Evolutionary conservation across 2,329 filamentous ascomycete species (phyloP), one percentile per base, ranked within the genome.

Genomic region (Talaromyces sp.): DNA sequence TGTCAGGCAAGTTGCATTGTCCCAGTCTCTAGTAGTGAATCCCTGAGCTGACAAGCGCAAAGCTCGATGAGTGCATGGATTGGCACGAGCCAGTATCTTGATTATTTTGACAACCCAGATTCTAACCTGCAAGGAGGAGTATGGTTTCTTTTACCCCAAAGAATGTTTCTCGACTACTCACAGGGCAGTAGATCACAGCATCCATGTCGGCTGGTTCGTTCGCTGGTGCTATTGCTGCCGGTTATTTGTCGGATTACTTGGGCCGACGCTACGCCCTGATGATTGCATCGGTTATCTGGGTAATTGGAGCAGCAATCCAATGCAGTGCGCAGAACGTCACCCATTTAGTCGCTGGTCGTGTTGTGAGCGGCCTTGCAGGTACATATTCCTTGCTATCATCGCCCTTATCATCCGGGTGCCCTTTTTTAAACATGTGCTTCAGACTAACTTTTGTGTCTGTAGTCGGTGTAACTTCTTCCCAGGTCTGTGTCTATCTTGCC

Each of bases 151-250:
- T 46, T 19, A 7, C 11, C 38, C 13, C 1, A 35, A 10, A 14
- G 24, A 7, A 49, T 26, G 19, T 27, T 26, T 17, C 35, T 54
- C 49, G 17, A 43, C 19, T 13, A 19, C 53, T 43, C 24, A 58
- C 46, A 54, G 21, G 49, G 32, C 86, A 43, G 82, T 71, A 79
- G 76, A 89, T 90, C 68, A 87, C 85, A 0, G 87, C 88, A 24
- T 78, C 86, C 55, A 90, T 90, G 86, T 84, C 88, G 24, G 87
- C 82, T 58, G 88, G 88, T 35, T 90, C 87, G 0, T 89, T 86
- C 77, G 72, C 87, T 26, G 88, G 86, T 63, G 84, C 87, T 49
- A 73, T 76, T 14, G 66, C 63, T 26, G 73, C 74, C n/a, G 75
- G 73, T 19, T 70, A 66, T 4, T 55, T 76, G 26, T 75, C 73